Percentiles rank a stretch among this genome's conserved stretches.
Conservation (phyloP, 2,329 filamentous ascomycete genomes). For the Paramyrothecium roridum region DNA sequence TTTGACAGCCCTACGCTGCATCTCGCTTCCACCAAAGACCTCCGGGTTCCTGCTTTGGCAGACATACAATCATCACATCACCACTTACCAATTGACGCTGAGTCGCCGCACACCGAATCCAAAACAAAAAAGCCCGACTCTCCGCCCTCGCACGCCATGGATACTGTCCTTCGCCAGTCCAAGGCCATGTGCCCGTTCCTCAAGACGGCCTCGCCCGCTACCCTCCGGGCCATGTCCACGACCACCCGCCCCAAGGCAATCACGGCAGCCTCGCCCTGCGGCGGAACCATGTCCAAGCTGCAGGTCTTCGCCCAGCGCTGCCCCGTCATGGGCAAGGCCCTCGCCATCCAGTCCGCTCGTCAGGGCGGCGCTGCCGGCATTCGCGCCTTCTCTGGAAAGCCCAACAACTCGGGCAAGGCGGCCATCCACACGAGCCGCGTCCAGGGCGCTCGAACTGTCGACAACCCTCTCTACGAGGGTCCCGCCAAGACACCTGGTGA, state of each 20-base stretch:
- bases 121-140: neutral
- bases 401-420: constrained; percentile 56
- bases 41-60: neutral
- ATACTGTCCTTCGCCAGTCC: constrained; percentile 90
- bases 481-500: constrained; percentile 35
- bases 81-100: neutral
- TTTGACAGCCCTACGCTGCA: neutral
- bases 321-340: constrained; percentile 97
- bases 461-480: constrained; percentile 47
- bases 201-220: constrained; percentile 88
- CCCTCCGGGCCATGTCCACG: constrained; percentile 83
- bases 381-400: constrained; percentile 47
- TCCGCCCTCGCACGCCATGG: constrained; percentile 55
- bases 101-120: neutral
- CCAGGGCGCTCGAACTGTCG: constrained; percentile 76
- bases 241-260: constrained; percentile 57
- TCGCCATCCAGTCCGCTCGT: constrained; percentile 76
- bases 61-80: no score
- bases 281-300: constrained; percentile 94
- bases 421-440: constrained; percentile 77
- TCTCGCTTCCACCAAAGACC: neutral
- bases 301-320: constrained; percentile 92
- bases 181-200: constrained; percentile 97
- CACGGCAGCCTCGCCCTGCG: constrained; percentile 60
- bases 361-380: constrained; percentile 46